Evolutionary conservation across 1,284 basidiomycete genomes (phyloP).

Genomic region (Meira miltonrushii): DNA sequence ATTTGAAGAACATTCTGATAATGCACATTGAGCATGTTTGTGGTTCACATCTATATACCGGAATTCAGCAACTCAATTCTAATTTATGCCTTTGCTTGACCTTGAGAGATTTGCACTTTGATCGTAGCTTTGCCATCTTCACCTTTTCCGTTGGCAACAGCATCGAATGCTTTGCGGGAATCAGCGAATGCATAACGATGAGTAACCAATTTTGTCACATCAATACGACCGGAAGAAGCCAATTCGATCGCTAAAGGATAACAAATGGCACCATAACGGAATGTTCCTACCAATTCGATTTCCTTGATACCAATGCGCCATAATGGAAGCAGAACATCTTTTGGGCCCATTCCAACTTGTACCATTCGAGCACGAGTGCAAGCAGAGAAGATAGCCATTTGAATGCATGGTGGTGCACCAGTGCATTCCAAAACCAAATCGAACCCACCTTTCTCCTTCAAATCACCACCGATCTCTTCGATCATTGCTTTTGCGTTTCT

Average conservation of each 20-base stretch:
- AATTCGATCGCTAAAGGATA: conserved; percentile 60
- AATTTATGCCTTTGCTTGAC: conserved; percentile 19
- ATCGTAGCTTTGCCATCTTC: conserved; percentile 58
- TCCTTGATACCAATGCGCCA: conserved; percentile 58
- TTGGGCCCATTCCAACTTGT: conserved; percentile 57
- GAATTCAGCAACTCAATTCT: too few relatives aligned
- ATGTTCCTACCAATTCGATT: conserved; percentile 73
- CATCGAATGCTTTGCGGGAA: conserved; percentile 58
- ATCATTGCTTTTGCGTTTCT: conserved; percentile 57
- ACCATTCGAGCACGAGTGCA: conserved; percentile 41
- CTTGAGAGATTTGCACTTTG: conserved; percentile 55
- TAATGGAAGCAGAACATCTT: conserved; percentile 54
- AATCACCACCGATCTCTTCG: conserved; percentile 54
- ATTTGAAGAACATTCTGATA: too few relatives aligned
- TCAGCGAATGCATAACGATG: conserved; percentile 56
- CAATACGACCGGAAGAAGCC: conserved; percentile 57
- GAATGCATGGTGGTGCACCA: conserved; percentile 54
- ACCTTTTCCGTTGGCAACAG: conserved; percentile 65
- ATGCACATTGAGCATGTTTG: too few relatives aligned
- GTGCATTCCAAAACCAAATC: conserved; percentile 63
- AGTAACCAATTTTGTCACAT: conserved; percentile 62
- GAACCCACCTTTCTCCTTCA: conserved; percentile 56
- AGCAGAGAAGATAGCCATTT: conserved; percentile 40
- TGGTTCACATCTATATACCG: too few relatives aligned
- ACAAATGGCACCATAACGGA: conserved; percentile 78